These are phyloP conservation scores for Tinospora cordifolia DNA, from an alignment of 164 flowering plant genomes.

Conservation along the genomic window DNA sequence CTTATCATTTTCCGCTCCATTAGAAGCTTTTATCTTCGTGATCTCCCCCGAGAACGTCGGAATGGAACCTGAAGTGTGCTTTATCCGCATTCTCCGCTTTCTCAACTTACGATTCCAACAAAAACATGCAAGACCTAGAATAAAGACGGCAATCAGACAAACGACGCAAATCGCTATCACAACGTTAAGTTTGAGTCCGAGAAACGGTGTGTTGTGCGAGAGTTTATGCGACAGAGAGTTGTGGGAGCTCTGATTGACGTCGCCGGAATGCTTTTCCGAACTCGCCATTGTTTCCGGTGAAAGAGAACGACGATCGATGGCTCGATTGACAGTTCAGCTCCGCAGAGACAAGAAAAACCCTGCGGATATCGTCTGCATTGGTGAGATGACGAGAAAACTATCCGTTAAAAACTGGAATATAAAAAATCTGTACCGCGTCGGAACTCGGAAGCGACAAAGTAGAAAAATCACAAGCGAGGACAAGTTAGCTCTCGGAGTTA, in stretches of 20 bases:
- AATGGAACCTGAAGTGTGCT: constrained; percentile 40
- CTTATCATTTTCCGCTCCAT: constrained; percentile 7
- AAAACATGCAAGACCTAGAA: constrained; percentile 29
- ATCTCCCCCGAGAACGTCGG: constrained; percentile 49
- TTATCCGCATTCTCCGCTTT: constrained; percentile 31
- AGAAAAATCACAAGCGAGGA: neutral
- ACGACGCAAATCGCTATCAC: constrained; percentile 22
- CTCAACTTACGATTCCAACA: constrained; percentile 25
- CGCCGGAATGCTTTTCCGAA: neutral
- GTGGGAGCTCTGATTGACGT: neutral
- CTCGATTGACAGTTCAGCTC: neutral
- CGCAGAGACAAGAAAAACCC: neutral
- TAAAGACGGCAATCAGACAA: constrained; percentile 14
- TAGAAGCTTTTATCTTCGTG: constrained; percentile 27
- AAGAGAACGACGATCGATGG: neutral
- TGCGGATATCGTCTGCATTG: neutral
- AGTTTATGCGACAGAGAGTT: neutral
- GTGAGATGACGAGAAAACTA: neutral
- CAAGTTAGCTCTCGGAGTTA: neutral
- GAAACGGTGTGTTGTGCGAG: constrained; percentile 26
- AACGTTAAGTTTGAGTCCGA: constrained; percentile 42
- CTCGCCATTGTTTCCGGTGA: constrained; percentile 4
- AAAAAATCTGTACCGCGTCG: neutral
- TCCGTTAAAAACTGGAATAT: neutral
- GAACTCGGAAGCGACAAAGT: neutral